Conservation (phyloP, 176 grass and related monocot genomes). For the Triticum aestivum region DNA sequence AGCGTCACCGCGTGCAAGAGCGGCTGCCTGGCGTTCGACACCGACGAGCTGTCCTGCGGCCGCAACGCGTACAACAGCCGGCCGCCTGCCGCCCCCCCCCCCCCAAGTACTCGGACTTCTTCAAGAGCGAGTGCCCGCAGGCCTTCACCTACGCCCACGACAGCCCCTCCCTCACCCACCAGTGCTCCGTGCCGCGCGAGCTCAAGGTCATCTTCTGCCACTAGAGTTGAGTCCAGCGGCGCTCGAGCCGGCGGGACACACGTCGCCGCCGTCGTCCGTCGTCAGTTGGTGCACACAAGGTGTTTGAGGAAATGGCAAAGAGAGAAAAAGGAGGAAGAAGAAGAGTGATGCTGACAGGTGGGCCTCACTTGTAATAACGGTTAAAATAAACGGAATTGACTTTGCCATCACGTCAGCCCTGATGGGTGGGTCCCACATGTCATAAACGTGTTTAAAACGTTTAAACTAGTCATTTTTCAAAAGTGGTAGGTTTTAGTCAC, state of each 20-base stretch:
- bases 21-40: conserved; percentile 70
- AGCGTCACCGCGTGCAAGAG: conserved; percentile 80
- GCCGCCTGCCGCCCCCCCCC: conserved; percentile 65
- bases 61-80: conserved; percentile 81
- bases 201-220: conserved; percentile 99
- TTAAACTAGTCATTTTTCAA: too few species aligned
- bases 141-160: conserved; percentile 92
- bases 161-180: conserved; percentile 69
- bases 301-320: too few species aligned
- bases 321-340: too few species aligned
- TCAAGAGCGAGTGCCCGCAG: conserved; percentile 89
- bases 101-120: conserved; percentile 83
- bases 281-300: too few species aligned
- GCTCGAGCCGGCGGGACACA: too few species aligned
- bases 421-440: too few species aligned
- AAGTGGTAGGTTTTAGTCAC: too few species aligned
- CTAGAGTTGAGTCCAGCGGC: conserved; percentile 10
- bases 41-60: conserved; percentile 81
- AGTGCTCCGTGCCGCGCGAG: conserved; percentile 74
- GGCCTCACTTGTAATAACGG: too few species aligned
- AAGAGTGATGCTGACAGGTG: too few species aligned
- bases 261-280: background rate
- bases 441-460: too few species aligned
- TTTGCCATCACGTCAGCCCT: too few species aligned
- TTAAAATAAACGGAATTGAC: too few species aligned